A percentile compares a stretch with the other conserved stretches of the same genome.
phyloP scores from a whole-genome alignment of 108 stramenopile genomes.

The Pelagomonas calceolata region DNA sequence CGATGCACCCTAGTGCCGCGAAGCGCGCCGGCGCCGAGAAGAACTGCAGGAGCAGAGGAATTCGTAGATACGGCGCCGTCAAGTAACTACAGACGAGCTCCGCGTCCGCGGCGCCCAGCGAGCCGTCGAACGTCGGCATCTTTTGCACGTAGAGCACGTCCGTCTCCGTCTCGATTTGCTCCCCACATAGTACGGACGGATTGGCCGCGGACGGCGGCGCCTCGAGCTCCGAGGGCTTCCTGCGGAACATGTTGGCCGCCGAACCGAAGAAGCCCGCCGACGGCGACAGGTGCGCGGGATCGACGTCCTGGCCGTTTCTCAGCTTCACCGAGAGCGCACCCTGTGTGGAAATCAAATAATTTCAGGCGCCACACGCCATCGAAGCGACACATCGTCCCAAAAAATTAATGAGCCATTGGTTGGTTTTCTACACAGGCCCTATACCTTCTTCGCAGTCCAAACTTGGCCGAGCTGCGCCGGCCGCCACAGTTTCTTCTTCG shows the following conservation, averaged over 20 bases:
- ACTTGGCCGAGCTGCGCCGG: too few species aligned
- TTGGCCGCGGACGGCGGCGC: conserved; percentile 21
- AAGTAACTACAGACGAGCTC: conserved; percentile 86
- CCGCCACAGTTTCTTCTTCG: too few species aligned
- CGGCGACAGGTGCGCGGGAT: too few species aligned
- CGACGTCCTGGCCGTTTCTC: too few species aligned
- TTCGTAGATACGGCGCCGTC: conserved; percentile 87
- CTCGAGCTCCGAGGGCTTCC: background rate
- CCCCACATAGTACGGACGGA: conserved; percentile 17
- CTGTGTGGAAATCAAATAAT: too few species aligned
- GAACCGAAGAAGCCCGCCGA: background rate
- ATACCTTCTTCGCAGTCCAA: background rate
- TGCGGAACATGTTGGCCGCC: background rate
- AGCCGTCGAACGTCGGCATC: conserved; percentile 79
- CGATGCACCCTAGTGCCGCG: conserved; percentile 67
- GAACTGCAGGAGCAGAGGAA: conserved; percentile 86
- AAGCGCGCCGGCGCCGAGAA: conserved; percentile 81
- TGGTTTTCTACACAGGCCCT: background rate
- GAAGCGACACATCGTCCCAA: too few species aligned
- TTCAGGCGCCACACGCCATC: too few species aligned
- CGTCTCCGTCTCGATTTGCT: conserved; percentile 62
- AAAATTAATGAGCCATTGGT: too few species aligned
- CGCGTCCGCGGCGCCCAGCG: conserved; percentile 71
- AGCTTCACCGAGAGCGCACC: too few species aligned
- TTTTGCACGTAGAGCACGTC: conserved; percentile 80